Percentiles rank a stretch among this genome's conserved stretches.
phyloP scores from a whole-genome alignment of 441 rosid genomes.

The Populus hybrid region DNA sequence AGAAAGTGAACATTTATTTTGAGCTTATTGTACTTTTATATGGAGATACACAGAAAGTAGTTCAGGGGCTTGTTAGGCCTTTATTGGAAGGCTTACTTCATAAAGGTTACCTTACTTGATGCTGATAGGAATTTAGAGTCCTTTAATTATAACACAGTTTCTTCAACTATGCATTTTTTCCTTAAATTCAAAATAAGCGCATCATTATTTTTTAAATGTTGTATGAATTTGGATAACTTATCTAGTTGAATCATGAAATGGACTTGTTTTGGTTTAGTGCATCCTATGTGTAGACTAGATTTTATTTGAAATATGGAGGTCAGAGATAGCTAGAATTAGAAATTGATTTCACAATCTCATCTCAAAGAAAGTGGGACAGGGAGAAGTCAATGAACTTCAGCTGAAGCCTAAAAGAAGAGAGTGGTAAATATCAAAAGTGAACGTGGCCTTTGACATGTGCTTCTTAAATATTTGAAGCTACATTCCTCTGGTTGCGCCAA shows the following conservation, averaged over 20 bases:
- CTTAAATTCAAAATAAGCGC: neutral
- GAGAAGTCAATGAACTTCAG: neutral
- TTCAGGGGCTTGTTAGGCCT: neutral
- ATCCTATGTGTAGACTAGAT: neutral
- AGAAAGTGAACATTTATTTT: neutral
- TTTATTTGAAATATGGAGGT: neutral
- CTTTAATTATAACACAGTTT: neutral
- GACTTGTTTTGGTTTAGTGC: neutral
- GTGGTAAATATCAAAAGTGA: neutral
- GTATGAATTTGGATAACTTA: neutral
- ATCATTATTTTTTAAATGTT: neutral
- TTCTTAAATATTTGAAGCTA: neutral
- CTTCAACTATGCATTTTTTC: neutral
- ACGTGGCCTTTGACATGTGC: neutral
- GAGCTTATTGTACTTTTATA: neutral
- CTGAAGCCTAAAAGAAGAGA: conserved; percentile 1
- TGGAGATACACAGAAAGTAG: neutral
- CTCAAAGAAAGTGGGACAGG: neutral
- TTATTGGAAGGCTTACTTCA: neutral
- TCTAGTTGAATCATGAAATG: neutral
- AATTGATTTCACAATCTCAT: neutral
- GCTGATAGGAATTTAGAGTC: neutral
- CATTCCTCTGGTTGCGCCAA: neutral
- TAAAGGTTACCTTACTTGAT: neutral
- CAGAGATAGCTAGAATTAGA: neutral